Conservation (phyloP, 2,329 filamentous ascomycete genomes). For the Aureobasidium melanogenum region DNA sequence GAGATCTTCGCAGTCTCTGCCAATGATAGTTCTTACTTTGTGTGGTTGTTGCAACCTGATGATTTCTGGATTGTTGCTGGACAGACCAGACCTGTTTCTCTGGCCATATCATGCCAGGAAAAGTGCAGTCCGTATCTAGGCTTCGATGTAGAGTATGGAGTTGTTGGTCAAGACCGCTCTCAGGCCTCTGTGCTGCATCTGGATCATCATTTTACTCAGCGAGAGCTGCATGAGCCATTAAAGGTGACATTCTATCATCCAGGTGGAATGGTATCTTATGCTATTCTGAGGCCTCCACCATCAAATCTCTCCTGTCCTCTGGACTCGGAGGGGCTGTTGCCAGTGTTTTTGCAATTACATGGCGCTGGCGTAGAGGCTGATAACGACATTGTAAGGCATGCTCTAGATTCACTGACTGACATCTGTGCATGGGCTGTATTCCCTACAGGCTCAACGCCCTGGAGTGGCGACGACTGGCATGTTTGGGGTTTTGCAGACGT, state of each 20-base stretch:
- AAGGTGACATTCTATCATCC: constrained; percentile 48
- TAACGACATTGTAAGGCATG: constrained; percentile 35
- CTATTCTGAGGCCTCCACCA: constrained; percentile 47
- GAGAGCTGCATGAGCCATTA: constrained; percentile 34
- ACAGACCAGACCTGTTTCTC: constrained; percentile 33
- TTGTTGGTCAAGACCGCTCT: background rate
- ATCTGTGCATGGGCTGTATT: constrained; percentile 48
- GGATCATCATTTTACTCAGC: constrained; percentile 16
- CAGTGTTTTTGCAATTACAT: constrained; percentile 45
- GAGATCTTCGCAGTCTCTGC: constrained; percentile 21
- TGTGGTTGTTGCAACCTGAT: constrained; percentile 3
- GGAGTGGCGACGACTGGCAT: constrained; percentile 56
- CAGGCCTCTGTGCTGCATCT: background rate
- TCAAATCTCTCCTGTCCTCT: constrained; percentile 18
- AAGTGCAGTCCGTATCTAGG: background rate
- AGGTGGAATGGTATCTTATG: constrained; percentile 47
- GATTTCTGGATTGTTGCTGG: constrained; percentile 23
- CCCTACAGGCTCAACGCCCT: constrained; percentile 48
- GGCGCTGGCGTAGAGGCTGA: constrained; percentile 50
- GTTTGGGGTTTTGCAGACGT: constrained; percentile 50
- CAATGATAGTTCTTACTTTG: constrained; percentile 2
- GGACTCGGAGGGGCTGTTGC: constrained; percentile 17
- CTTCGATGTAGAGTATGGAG: constrained; percentile 1
- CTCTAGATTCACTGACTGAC: constrained; percentile 39
- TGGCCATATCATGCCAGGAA: constrained; percentile 25